Percentiles rank a stretch among this genome's conserved stretches.
Conservation (phyloP, 129 eudicot species). For the Saussurea involucrata region DNA sequence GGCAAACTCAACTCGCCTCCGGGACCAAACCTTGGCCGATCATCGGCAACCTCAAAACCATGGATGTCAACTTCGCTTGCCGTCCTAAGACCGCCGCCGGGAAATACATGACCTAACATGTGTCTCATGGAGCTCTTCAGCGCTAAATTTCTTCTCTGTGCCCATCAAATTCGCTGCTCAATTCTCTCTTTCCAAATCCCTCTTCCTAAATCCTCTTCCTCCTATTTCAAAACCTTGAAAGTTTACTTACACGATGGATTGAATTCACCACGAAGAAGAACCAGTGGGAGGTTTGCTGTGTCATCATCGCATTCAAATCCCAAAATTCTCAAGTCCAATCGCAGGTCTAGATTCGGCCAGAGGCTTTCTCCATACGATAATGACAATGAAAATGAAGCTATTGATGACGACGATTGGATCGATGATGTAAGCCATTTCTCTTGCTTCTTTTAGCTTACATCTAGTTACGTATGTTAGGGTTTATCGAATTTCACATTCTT, state of each 20-base stretch:
- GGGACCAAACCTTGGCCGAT: no score
- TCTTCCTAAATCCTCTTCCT: no score
- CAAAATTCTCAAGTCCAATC: slow-evolving; percentile 67
- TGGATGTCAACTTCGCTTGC: no score
- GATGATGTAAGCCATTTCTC: slow-evolving; percentile 39
- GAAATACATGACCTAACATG: no score
- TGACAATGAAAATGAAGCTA: slow-evolving; percentile 40
- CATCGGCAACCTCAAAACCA: no score
- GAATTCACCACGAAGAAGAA: background rate
- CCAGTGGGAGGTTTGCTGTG: slow-evolving; percentile 26
- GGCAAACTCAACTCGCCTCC: no score
- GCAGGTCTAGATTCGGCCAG: slow-evolving; percentile 53
- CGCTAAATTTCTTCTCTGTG: slow-evolving; percentile 27
- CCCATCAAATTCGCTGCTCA: slow-evolving; percentile 18
- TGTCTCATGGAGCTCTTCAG: no score
- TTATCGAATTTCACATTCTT: background rate
- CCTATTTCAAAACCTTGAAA: background rate
- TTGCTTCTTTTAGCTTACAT: background rate
- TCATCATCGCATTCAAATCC: slow-evolving; percentile 78
- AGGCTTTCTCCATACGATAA: slow-evolving; percentile 55
- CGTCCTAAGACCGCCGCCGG: no score
- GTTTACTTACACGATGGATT: background rate
- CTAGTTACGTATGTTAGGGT: background rate
- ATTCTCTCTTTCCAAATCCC: slow-evolving; percentile 25
- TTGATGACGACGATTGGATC: slow-evolving; percentile 36